Percentiles rank a stretch among this genome's conserved stretches.
Conservation (phyloP, 495 filamentous ascomycete genomes). For the Podospora australis region DNA sequence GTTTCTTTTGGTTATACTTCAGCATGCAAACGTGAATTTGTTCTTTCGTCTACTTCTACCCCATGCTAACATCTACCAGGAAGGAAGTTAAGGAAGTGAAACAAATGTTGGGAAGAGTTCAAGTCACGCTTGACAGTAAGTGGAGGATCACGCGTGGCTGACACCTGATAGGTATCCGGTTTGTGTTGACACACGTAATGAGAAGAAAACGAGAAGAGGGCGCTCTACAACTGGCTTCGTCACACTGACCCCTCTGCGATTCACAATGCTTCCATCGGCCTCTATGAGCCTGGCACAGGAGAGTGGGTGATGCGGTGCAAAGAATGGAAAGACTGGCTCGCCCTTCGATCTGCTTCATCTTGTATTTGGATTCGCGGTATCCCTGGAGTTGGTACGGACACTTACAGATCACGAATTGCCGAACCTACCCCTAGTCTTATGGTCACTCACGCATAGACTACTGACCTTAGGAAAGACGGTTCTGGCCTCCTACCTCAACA, state of each 20-base stretch:
- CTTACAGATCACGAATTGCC: too few species aligned
- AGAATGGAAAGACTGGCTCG: constrained; percentile 22
- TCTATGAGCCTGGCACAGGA: constrained; percentile 21
- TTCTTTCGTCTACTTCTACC: too few species aligned
- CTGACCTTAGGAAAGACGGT: too few species aligned
- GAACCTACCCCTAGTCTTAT: too few species aligned
- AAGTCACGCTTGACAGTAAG: background rate
- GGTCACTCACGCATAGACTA: too few species aligned
- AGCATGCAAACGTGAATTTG: background rate
- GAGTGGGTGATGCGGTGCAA: constrained; percentile 20
- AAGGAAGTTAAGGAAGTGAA: background rate
- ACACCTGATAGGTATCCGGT: background rate
- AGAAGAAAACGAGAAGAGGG: background rate
- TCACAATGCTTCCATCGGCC: constrained; percentile 9
- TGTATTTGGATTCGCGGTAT: constrained; percentile 34
- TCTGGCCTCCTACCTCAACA: constrained; percentile 28
- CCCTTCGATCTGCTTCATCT: constrained; percentile 4
- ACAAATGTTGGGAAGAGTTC: background rate
- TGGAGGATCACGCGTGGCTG: background rate
- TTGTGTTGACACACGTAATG: background rate
- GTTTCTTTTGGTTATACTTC: background rate
- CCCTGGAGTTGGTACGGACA: constrained; percentile 36
- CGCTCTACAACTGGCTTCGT: background rate
- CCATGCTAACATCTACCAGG: background rate
- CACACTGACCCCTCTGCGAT: constrained; percentile 1